Evolutionary conservation across 1,139 yeast genomes (phyloP), one percentile per base, ranked within the genome.

Genomic region (Geotrichum aggregatum): DNA sequence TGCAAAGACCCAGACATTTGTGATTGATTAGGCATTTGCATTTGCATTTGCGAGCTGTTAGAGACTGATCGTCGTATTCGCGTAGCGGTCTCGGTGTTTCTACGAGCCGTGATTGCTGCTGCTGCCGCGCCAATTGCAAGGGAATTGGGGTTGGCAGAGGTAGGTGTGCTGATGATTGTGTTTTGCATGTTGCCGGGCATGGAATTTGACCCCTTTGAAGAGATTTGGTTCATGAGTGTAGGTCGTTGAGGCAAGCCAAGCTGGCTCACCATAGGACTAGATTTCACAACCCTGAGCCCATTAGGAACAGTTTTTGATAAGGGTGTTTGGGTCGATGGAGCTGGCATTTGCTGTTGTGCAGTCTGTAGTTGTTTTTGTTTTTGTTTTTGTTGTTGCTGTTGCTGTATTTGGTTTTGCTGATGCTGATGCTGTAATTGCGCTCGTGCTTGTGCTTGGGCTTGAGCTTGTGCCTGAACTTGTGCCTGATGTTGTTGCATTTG

Each of bases 341-440:
- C 44, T 10, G 35, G 44, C 41, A 28, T 40, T 18, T 39, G 49
- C 38, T 46, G 49, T 22, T 45, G 42, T 21, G 21, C 18, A n/a
- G 36, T n/a, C n/a, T 34, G 48, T 14, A 18, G 41, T 44, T 40
- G 14, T 44, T 33, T 39, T 33, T 35, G 40, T 24, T 21, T 26
- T 19, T n/a, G 44, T 19, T 24, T 45, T 5, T 19, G 42, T 11
- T n/a, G 36, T 38, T 10, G 50, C 41, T 33, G 48, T 10, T 26
- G 47, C 3, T 18, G 40, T 61, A 64, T 52, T 56, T 63, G 50
- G 52, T 59, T 51, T 52, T 8, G 43, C 34, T 42, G 51, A 8
- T 18, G 31, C 28, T 18, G 43, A 5, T 26, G 64, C 35, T 58
- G 54, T 3, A 30, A 41, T 14, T 34, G 19, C n/a, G 30, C 28